A percentile compares a stretch with the other conserved stretches of the same genome.
Evolutionary conservation across 2,329 filamentous ascomycete species (phyloP).

Genomic region (Phialemonium atrogriseum): DNA sequence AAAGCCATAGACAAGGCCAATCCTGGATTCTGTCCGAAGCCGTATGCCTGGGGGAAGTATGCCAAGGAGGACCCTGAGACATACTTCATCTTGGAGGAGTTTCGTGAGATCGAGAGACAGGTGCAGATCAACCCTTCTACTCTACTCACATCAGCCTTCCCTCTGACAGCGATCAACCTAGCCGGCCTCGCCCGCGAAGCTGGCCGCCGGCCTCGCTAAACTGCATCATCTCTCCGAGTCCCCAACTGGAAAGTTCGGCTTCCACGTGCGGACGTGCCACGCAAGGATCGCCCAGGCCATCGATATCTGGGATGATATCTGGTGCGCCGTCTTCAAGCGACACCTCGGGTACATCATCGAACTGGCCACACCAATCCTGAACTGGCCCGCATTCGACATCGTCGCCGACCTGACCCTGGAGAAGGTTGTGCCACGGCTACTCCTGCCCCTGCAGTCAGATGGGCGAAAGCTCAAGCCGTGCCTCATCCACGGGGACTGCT

Average conservation of each 20-base stretch:
- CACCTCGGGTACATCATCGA: conserved; percentile 4
- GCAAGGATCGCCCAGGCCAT: conserved; percentile 14
- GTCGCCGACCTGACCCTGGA: conserved; percentile 12
- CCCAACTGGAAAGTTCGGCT: conserved; percentile 27
- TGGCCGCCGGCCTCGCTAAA: conserved; percentile 6
- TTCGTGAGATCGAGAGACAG: conserved; percentile 5
- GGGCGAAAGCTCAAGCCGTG: conserved; percentile 21
- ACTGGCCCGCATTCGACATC: conserved; percentile 10
- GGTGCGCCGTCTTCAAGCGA: conserved; percentile 6
- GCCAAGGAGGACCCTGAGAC: conserved; percentile 1
- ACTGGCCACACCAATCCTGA: conserved; percentile 1
- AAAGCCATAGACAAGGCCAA: conserved; percentile 7
- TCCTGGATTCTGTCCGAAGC: conserved; percentile 7
- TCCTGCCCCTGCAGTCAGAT: conserved; percentile 19
- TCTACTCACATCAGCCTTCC: too few species aligned
- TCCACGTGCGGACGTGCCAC: conserved; percentile 23
- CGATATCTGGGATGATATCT: conserved; percentile 12
- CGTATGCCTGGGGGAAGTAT: conserved; percentile 6
- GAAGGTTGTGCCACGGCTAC: conserved; percentile 20
- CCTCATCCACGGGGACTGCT: conserved; percentile 23
- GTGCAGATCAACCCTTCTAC: too few species aligned
- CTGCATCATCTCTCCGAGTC: conserved; percentile 9
- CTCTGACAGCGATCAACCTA: too few species aligned
- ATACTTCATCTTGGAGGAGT: conserved; percentile 10
- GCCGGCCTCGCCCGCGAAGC: conserved; percentile 4